These are phyloP conservation scores for Trichoderma sp. DNA, from an alignment of 2,329 filamentous ascomycete genomes.

Conservation along the genomic window DNA sequence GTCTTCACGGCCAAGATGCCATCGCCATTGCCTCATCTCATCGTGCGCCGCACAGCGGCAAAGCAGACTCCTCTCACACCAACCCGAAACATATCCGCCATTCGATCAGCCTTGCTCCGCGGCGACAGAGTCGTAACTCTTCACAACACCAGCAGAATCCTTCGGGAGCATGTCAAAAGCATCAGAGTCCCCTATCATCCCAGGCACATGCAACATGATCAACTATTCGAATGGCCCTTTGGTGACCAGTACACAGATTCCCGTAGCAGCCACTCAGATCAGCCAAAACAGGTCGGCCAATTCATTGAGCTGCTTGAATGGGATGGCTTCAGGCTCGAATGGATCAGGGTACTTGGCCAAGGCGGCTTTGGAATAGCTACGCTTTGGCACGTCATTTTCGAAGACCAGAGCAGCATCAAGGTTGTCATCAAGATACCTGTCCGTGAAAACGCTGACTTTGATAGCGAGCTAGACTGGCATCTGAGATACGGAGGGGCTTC, in stretches of 20 bases:
- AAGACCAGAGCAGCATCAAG: conserved; percentile 15
- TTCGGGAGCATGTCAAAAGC: neutral
- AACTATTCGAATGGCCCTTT: neutral
- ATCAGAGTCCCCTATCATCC: neutral
- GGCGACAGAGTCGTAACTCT: conserved; percentile 19
- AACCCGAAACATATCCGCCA: conserved; percentile 9
- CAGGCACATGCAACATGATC: neutral
- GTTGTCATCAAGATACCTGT: conserved; percentile 31
- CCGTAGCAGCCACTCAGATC: neutral
- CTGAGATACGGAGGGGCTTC: conserved; percentile 29
- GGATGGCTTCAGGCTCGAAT: conserved; percentile 23
- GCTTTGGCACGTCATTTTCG: conserved; percentile 21
- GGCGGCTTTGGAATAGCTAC: conserved; percentile 23
- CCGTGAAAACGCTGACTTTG: neutral
- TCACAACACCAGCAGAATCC: conserved; percentile 11
- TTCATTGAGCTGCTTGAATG: conserved; percentile 9
- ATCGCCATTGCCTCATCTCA: neutral
- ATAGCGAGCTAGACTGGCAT: conserved; percentile 27
- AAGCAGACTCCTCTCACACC: neutral
- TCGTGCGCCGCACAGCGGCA: neutral
- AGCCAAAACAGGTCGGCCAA: neutral
- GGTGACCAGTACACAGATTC: neutral
- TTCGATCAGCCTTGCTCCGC: conserved; percentile 19
- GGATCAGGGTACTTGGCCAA: conserved; percentile 19
- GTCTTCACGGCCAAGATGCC: neutral